phyloP scores from a whole-genome alignment of 179 eudicot species.

The Patellifolia procumbens region DNA sequence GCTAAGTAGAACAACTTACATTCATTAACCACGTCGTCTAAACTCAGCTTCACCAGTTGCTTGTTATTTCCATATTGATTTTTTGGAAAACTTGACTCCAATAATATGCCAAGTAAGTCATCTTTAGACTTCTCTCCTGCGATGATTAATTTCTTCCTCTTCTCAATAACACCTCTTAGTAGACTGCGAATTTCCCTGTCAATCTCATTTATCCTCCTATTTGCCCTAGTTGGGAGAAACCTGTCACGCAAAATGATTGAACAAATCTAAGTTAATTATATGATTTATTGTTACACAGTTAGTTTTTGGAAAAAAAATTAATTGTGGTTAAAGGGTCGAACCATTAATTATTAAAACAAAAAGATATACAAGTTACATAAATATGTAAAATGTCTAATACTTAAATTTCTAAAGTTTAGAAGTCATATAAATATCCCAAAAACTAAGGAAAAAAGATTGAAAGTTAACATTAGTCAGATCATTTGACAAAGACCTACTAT shows the following conservation, averaged over 20 bases:
- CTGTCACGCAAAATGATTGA: slow-evolving; percentile 18
- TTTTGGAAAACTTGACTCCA: slow-evolving; percentile 35
- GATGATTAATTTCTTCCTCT: slow-evolving; percentile 34
- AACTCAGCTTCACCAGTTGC: neutral
- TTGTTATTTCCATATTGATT: neutral
- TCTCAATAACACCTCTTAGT: slow-evolving; percentile 25
- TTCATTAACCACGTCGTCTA: slow-evolving; percentile 41
- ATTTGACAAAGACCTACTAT: too few relatives aligned
- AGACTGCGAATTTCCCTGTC: slow-evolving; percentile 15
- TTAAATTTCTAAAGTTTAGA: too few relatives aligned
- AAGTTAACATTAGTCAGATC: too few relatives aligned
- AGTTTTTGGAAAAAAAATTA: too few relatives aligned
- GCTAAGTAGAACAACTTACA: slow-evolving; percentile 54
- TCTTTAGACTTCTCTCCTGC: slow-evolving; percentile 25
- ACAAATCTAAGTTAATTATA: neutral
- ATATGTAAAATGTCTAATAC: too few relatives aligned
- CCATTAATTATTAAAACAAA: too few relatives aligned
- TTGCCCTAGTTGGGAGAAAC: slow-evolving; percentile 48
- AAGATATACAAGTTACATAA: too few relatives aligned
- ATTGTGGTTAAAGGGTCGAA: too few relatives aligned
- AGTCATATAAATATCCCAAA: too few relatives aligned
- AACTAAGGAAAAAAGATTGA: too few relatives aligned
- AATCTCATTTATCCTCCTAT: slow-evolving; percentile 32
- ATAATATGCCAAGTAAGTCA: slow-evolving; percentile 42
- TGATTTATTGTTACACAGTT: too few relatives aligned